Evolutionary conservation across 2,329 filamentous ascomycete species (phyloP).

Genomic region (Mycogone perniciosa): DNA sequence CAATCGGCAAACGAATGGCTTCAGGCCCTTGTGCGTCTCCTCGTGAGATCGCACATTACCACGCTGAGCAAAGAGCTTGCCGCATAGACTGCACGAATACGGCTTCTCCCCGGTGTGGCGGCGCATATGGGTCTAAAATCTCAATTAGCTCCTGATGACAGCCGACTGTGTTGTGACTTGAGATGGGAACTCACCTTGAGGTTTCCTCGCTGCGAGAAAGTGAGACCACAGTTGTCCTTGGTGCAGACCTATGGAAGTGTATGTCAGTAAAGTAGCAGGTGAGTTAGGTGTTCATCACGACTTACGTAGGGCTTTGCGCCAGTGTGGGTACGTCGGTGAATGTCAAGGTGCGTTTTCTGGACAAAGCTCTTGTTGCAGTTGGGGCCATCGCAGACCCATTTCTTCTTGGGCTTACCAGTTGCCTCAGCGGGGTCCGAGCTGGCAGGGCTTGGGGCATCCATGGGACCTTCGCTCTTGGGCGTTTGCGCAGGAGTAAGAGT

Average conservation of each 20-base stretch:
- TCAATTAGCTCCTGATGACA: conserved; percentile 1
- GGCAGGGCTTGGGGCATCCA: conserved; percentile 26
- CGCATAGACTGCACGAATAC: conserved; percentile 72
- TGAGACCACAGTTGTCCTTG: conserved; percentile 64
- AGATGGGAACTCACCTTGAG: conserved; percentile 58
- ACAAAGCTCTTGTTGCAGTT: conserved; percentile 77
- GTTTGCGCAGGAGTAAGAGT: conserved; percentile 19
- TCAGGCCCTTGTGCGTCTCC: conserved; percentile 70
- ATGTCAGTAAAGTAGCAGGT: conserved; percentile 1
- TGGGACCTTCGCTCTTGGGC: conserved; percentile 9
- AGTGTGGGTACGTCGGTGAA: conserved; percentile 81
- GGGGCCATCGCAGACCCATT: conserved; percentile 66
- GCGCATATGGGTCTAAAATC: conserved; percentile 67
- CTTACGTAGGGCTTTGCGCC: conserved; percentile 86
- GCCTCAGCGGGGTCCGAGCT: conserved; percentile 21
- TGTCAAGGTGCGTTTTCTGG: conserved; percentile 90
- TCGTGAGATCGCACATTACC: conserved; percentile 81
- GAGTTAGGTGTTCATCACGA: background rate
- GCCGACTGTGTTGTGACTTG: background rate
- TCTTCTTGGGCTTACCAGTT: conserved; percentile 39
- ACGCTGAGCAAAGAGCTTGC: conserved; percentile 76
- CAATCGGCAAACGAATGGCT: conserved; percentile 74
- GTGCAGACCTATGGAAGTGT: conserved; percentile 54
- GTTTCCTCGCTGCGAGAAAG: conserved; percentile 87
- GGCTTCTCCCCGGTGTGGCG: conserved; percentile 84